Percentiles rank a stretch among this genome's conserved stretches.
Conservation (phyloP, 2,329 filamentous ascomycete species). For the Venturia oleaginea region DNA sequence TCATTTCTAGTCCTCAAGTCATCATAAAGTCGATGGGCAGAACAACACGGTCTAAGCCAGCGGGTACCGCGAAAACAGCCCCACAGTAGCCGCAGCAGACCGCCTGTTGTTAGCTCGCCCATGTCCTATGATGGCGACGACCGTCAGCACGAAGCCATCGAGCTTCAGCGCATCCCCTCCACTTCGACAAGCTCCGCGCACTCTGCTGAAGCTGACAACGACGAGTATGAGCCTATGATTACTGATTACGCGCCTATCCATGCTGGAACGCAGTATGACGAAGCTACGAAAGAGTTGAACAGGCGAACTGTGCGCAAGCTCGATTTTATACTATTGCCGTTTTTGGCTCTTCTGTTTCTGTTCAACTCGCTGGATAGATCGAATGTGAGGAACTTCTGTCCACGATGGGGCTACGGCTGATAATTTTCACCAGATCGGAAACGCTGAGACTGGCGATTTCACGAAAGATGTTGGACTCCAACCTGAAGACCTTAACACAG, state of each 20-base stretch:
- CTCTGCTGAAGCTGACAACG: neutral
- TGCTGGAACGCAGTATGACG: neutral
- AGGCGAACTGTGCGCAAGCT: slow-evolving; percentile 37
- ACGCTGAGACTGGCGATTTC: slow-evolving; percentile 51
- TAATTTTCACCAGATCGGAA: slow-evolving; percentile 34
- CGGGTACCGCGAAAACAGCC: neutral
- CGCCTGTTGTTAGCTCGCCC: neutral
- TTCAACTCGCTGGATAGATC: slow-evolving; percentile 45
- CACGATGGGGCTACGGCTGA: neutral
- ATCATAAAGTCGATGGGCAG: neutral
- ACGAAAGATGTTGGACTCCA: slow-evolving; percentile 45
- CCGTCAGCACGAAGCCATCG: neutral
- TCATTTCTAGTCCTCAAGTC: neutral
- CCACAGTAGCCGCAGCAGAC: neutral
- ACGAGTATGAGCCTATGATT: neutral
- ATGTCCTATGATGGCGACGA: neutral
- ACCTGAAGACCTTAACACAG: slow-evolving; percentile 45
- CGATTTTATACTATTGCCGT: slow-evolving; percentile 42
- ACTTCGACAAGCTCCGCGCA: neutral
- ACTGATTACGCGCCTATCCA: neutral
- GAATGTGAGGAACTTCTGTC: slow-evolving; percentile 27
- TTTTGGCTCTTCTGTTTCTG: slow-evolving; percentile 43
- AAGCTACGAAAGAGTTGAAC: slow-evolving; percentile 8
- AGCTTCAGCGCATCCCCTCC: slow-evolving; percentile 5
- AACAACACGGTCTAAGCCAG: neutral